These are phyloP conservation scores for Plasmodium coatneyi DNA, from an alignment of 169 alveolate species.

Conservation along the genomic window DNA sequence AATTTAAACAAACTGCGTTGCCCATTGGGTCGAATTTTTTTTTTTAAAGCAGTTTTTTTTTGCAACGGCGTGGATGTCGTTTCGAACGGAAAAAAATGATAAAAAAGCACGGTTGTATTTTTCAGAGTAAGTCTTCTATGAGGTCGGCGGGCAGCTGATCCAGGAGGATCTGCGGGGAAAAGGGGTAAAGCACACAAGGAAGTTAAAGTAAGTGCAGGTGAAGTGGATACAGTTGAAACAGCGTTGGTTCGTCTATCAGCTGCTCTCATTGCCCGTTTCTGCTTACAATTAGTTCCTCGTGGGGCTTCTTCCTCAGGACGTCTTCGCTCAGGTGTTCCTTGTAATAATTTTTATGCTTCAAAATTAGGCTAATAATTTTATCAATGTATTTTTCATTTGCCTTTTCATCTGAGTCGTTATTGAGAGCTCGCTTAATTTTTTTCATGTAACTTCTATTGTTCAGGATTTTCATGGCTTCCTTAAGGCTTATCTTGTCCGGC, in stretches of 20 bases:
- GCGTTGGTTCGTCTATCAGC: neutral
- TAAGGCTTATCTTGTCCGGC: constrained; percentile 63
- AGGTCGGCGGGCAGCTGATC: constrained; percentile 6
- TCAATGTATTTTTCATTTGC: constrained; percentile 21
- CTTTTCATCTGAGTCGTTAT: constrained; percentile 12
- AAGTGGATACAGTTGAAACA: neutral
- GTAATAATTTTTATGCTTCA: constrained; percentile 28
- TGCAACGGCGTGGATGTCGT: neutral
- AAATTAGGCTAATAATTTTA: constrained; percentile 43
- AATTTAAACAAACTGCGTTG: neutral
- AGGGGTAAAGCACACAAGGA: neutral
- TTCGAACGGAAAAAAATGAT: neutral
- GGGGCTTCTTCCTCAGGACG: constrained; percentile 26
- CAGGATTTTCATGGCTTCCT: constrained; percentile 68
- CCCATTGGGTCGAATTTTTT: neutral
- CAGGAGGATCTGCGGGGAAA: neutral
- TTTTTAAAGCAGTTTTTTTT: neutral
- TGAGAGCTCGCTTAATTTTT: constrained; percentile 28
- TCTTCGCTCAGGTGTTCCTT: constrained; percentile 40
- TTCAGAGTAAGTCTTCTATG: neutral
- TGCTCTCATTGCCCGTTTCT: neutral
- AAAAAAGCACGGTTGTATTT: neutral
- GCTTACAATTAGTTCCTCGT: constrained; percentile 64
- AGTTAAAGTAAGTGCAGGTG: no score
- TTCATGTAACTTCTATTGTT: constrained; percentile 39